Base-by-base conservation (phyloP, 345 rosid genomes). In the Adansonia digitata region DNA sequence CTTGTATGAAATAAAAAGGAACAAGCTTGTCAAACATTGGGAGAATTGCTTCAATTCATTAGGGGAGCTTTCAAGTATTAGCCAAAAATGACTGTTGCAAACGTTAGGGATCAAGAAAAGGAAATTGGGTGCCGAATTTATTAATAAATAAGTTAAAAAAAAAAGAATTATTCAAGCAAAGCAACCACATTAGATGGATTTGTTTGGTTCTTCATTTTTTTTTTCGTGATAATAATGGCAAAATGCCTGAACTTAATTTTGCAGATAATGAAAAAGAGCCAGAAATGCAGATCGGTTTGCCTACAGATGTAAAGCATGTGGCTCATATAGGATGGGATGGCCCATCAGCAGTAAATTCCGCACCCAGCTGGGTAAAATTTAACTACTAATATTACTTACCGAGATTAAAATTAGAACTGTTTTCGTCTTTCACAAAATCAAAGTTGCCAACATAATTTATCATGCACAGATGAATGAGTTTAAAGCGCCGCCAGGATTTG, bases 251-350 rank as follows among this genome's bases (percentile, higher is more conserved):
- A 45, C 40, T 55, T 34, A 13, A 13, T 51, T 83, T 73, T 84
- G 83, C 80, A 90, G 97, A 90, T 18, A 84, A 87, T 73, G 95
- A 81, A 74, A 87, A 89, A 76, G 94, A 94, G 77, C 82, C 86
- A 56, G 97, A 94, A 68, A 90, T 94, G 85, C 76, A 85, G 74
- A 94, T 94, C 63, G 97, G 98, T 48, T 59, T 22, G 63, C 98
- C 98, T 48, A 94, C 98, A 8, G 97, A 94, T 59, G 97, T 94
- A 80, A 92, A 92, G 77, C 98, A 94, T 77, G 93, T 94, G 10
- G 92, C 98, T 26, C 98, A 94, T 69, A 94, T 94, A 59, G 98
- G 98, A 75, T 88, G 89, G 91, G 97, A 94, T 51, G 94, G 88
- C 46, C 88, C 90, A 8, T 76, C 91, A 15, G 7, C 63, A 26